Evolutionary conservation across 1,284 basidiomycete species (phyloP).

Genomic region (Cutaneotrichosporon cavernicola): DNA sequence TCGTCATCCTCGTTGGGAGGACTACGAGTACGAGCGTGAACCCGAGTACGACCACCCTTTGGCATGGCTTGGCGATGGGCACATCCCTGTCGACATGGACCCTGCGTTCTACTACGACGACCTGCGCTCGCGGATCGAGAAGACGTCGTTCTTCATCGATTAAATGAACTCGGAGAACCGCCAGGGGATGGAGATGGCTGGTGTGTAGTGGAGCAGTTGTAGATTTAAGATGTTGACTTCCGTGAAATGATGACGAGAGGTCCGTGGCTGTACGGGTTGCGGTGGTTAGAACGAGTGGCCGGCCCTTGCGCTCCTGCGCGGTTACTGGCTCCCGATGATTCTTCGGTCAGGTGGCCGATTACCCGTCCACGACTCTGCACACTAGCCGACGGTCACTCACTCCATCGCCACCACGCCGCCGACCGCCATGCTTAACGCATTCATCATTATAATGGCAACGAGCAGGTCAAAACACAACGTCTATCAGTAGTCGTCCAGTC

Average conservation of each 20-base stretch:
- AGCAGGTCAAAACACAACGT: slow-evolving; percentile 1
- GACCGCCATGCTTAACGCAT: not conserved
- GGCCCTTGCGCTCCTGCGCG: too few relatives aligned
- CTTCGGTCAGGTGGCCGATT: not conserved
- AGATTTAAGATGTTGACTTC: too few relatives aligned
- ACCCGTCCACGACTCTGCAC: not conserved
- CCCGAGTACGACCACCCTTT: slow-evolving; percentile 15
- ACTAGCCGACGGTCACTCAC: not conserved
- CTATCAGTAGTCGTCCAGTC: slow-evolving; percentile 6
- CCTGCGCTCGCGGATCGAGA: slow-evolving; percentile 1
- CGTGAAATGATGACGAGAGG: too few relatives aligned
- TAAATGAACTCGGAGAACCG: not conserved
- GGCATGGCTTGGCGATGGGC: slow-evolving; percentile 25
- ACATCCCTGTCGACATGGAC: slow-evolving; percentile 19
- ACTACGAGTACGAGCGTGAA: slow-evolving; percentile 31
- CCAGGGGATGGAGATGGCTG: not conserved
- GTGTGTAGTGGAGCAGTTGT: too few relatives aligned
- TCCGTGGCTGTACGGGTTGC: too few relatives aligned
- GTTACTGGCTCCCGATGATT: not conserved
- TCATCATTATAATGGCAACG: slow-evolving; percentile 9
- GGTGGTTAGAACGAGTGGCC: too few relatives aligned
- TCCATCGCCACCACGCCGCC: not conserved
- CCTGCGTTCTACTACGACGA: slow-evolving; percentile 23
- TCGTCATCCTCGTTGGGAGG: slow-evolving; percentile 43
- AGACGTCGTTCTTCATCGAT: slow-evolving; percentile 4